phyloP scores from a whole-genome alignment of 257 asterid species.

The Henckelia pumila region DNA sequence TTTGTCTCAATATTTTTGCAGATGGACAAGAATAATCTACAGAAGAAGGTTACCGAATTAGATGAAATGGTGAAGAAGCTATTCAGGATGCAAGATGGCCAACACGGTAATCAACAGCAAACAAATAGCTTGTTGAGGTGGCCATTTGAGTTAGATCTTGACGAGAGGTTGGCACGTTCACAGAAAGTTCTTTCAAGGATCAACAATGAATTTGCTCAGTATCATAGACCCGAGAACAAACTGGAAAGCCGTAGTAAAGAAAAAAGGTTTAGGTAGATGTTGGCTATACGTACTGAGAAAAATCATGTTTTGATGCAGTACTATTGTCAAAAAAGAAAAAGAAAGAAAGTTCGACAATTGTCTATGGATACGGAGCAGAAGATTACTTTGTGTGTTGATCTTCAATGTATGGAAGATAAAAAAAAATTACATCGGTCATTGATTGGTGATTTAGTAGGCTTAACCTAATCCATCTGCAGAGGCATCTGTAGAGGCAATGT shows the following conservation, averaged over 20 bases:
- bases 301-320: neutral
- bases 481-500: neutral
- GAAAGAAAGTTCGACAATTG: neutral
- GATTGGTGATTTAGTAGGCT: neutral
- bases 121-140: slow-evolving; percentile 30
- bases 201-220: slow-evolving; percentile 40
- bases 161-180: slow-evolving; percentile 47
- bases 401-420: neutral
- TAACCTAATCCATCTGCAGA: neutral
- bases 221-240: slow-evolving; percentile 33
- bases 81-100: slow-evolving; percentile 38
- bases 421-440: neutral
- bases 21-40: slow-evolving; percentile 70
- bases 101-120: slow-evolving; percentile 35
- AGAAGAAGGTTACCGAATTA: slow-evolving; percentile 56
- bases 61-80: slow-evolving; percentile 67
- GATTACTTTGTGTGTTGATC: slow-evolving; percentile 9
- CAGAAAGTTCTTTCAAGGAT: slow-evolving; percentile 45
- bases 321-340: neutral
- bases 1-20: slow-evolving; percentile 27
- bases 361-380: slow-evolving; percentile 29
- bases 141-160: slow-evolving; percentile 32
- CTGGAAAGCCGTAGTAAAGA: slow-evolving; percentile 24
- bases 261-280: slow-evolving; percentile 34
- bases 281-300: neutral